Evolutionary conservation across 116 monocot species (phyloP).

Genomic region (Papilionanthe hybrid): DNA sequence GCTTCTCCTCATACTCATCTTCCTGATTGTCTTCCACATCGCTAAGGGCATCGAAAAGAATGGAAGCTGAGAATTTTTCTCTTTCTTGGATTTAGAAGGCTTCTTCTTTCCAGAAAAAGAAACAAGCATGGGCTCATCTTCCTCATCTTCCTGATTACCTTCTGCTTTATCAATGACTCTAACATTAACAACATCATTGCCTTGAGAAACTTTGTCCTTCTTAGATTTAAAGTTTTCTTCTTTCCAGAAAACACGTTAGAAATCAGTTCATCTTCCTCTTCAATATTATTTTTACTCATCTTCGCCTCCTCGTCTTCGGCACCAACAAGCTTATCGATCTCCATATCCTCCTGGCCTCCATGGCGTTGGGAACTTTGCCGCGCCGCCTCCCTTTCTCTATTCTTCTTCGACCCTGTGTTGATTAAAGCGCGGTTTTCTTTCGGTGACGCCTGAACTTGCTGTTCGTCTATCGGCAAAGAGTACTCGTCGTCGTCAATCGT

Average conservation of each 20-base stretch:
- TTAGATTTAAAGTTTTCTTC: constrained; percentile 47
- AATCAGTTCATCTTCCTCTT: constrained; percentile 2
- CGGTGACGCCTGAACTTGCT: constrained; percentile 9
- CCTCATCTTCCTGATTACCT: constrained; percentile 25
- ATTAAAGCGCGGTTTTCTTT: constrained; percentile 23
- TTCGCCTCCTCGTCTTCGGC: constrained; percentile 27
- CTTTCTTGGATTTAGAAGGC: constrained; percentile 42
- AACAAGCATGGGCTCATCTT: constrained; percentile 1
- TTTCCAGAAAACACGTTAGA: constrained; percentile 17
- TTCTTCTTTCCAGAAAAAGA: constrained; percentile 18
- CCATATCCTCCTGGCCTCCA: background rate
- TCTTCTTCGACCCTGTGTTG: constrained; percentile 37
- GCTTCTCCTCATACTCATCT: constrained; percentile 16
- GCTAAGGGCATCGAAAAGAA: constrained; percentile 25
- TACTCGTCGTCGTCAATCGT: constrained; percentile 95
- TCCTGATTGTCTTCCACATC: constrained; percentile 29
- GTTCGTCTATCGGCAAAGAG: constrained; percentile 61
- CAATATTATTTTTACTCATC: constrained; percentile 3
- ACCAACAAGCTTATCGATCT: background rate
- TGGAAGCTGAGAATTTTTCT: constrained; percentile 16
- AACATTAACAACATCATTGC: background rate
- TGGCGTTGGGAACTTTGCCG: constrained; percentile 9
- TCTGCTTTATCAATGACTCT: constrained; percentile 16
- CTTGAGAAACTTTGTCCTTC: constrained; percentile 11
- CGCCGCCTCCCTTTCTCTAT: constrained; percentile 40